Evolutionary conservation across 148 eudicot species (phyloP).

Genomic region (Arctostaphylos glauca): DNA sequence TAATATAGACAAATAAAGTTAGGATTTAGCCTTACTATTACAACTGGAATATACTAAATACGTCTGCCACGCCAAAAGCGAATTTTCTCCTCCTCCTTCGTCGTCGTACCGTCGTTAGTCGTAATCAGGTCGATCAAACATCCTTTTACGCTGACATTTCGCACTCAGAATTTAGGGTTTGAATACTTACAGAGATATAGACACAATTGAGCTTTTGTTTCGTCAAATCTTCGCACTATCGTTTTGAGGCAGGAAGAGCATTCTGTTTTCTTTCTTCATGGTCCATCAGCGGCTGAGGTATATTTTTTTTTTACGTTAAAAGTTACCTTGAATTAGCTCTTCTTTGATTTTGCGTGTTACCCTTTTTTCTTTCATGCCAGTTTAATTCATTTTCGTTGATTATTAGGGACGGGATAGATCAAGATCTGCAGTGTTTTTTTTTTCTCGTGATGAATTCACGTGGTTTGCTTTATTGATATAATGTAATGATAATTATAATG

Average conservation of each 20-base stretch:
- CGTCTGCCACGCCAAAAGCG: not conserved
- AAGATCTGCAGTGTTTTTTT: not conserved
- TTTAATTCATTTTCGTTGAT: not conserved
- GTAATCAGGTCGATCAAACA: not conserved
- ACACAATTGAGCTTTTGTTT: too few species aligned
- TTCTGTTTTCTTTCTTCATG: not conserved
- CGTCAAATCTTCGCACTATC: not conserved
- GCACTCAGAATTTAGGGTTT: not conserved
- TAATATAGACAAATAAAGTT: too few species aligned
- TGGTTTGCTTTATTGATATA: not conserved
- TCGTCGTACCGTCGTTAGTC: not conserved
- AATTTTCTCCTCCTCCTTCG: not conserved
- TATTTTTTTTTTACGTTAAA: not conserved
- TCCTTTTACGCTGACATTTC: not conserved
- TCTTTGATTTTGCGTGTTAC: not conserved
- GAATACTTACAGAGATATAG: too few species aligned
- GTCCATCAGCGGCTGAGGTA: not conserved
- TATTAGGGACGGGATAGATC: not conserved
- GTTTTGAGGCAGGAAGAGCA: not conserved
- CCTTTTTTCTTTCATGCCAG: not conserved
- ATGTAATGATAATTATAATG: not conserved
- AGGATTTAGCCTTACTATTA: too few species aligned
- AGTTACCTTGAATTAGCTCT: not conserved
- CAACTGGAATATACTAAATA: too few species aligned
- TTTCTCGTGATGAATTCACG: not conserved